These are phyloP conservation scores for Eragrostis nindensis DNA, from an alignment of 176 grass and related monocot genomes.

Conservation along the genomic window DNA sequence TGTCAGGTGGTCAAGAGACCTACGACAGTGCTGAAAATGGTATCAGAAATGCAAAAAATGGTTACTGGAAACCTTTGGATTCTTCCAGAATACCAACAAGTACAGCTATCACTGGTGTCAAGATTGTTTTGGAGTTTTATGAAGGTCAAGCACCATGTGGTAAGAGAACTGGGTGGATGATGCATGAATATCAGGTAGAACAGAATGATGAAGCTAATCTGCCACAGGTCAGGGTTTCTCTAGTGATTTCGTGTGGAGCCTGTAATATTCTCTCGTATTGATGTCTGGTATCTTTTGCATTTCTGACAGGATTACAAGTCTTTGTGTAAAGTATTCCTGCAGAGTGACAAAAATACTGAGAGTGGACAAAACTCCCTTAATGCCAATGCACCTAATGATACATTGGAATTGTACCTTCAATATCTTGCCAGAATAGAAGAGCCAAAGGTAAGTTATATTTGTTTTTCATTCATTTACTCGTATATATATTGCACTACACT, in stretches of 20 bases:
- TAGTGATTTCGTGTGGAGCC: background rate
- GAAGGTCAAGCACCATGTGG: slow-evolving; percentile 46
- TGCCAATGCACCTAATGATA: slow-evolving; percentile 33
- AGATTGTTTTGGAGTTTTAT: slow-evolving; percentile 53
- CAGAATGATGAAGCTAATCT: slow-evolving; percentile 36
- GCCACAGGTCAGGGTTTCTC: slow-evolving; percentile 41
- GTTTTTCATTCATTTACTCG: background rate
- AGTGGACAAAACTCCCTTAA: slow-evolving; percentile 31
- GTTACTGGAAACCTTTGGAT: slow-evolving; percentile 45
- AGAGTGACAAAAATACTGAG: slow-evolving; percentile 29
- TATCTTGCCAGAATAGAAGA: slow-evolving; percentile 44
- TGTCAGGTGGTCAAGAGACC: slow-evolving; percentile 11
- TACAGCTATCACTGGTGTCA: slow-evolving; percentile 38
- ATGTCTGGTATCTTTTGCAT: slow-evolving; percentile 23
- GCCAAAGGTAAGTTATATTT: slow-evolving; percentile 36
- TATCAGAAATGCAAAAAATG: slow-evolving; percentile 42
- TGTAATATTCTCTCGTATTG: background rate
- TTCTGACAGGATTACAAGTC: slow-evolving; percentile 61
- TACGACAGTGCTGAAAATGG: slow-evolving; percentile 3
- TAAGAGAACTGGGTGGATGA: slow-evolving; percentile 56
- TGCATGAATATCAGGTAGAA: slow-evolving; percentile 59
- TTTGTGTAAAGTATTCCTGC: slow-evolving; percentile 63
- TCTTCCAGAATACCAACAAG: slow-evolving; percentile 40
- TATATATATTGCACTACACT: background rate
- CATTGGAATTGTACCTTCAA: slow-evolving; percentile 31